Evolutionary conservation across 371 early-diverging fungal genomes (phyloP), one percentile per base, ranked within the genome.

Genomic region (Coemansia sp.): DNA sequence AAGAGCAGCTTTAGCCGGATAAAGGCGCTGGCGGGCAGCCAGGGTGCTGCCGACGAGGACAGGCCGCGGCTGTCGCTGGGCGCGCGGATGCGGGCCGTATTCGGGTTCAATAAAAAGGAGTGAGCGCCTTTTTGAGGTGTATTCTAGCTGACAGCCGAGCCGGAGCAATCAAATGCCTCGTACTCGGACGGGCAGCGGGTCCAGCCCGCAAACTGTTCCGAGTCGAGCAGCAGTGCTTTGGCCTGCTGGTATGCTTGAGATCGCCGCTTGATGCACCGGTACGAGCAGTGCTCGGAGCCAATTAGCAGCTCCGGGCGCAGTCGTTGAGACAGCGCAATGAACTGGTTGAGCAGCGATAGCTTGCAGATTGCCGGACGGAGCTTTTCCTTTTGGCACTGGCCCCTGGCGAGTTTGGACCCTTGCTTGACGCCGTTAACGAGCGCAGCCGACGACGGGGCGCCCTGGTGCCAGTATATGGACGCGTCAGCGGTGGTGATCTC

Each of bases 391-490:
- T 79, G 84, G 48, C 80, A 72, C 26, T 76, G 70, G 49, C 60
- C 32, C 11, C 59, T 71, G 40, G 80, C 79, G 1, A 76, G 65
- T 62, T 85, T 86, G 2, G 82, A 69, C 20, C 82, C 82, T 40
- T 81, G 82, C 31, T 72, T 68, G 43, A 79, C 71, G 3, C 89
- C 89, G 61, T 83, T 82, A 2, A 84, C 84, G 36, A 86, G 73
- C 1, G 86, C 87, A 54, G 84, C 85, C 41, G 85, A 59, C 26
- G 77, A 65, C 7, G 66, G 60, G 59, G 79, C 76, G 3, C 82
- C 83, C 7, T 57, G 45, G 10, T 81, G 77, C 88, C 88, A 88
- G 43, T 76, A 82, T 5, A 87, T 67, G 35, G 85, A 84, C 69
- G 74, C 77, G 14, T 84, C 77, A 3, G 85, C 81, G 2, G 80